phyloP scores from a whole-genome alignment of 257 asterid species.

The Mentha longifolia region DNA sequence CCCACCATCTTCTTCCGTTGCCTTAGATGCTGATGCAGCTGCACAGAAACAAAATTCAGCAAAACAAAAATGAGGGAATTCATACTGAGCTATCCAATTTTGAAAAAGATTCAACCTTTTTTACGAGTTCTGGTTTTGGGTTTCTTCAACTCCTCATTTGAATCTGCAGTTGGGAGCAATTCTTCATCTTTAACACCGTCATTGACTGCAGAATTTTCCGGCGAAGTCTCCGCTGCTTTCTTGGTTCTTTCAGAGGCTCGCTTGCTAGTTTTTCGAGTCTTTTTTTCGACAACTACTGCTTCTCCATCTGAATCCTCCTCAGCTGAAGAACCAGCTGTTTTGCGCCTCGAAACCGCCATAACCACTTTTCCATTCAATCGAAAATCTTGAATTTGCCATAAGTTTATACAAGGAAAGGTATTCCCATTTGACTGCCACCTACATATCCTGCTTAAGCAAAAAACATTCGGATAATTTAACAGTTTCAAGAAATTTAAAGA shows the following conservation, averaged over 20 bases:
- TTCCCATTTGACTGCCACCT: constrained; percentile 62
- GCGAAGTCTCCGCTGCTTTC: constrained; percentile 42
- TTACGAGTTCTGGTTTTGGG: constrained; percentile 49
- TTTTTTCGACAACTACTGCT: constrained; percentile 49
- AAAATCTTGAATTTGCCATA: constrained; percentile 50
- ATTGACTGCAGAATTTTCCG: constrained; percentile 43
- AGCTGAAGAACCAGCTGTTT: constrained; percentile 42
- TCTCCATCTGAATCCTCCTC: constrained; percentile 56
- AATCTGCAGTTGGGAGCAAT: constrained; percentile 36
- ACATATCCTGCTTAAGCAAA: constrained; percentile 46
- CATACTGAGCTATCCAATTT: not conserved
- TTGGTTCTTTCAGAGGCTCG: constrained; percentile 59
- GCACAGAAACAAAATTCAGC: constrained; percentile 38
- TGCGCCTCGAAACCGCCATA: constrained; percentile 54
- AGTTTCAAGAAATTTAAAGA: not conserved
- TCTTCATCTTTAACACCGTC: constrained; percentile 50
- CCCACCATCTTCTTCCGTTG: constrained; percentile 51
- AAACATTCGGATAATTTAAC: constrained; percentile 5
- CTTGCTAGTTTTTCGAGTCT: constrained; percentile 49
- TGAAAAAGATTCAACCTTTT: constrained; percentile 57
- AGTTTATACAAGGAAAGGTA: constrained; percentile 42
- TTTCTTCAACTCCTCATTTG: constrained; percentile 49
- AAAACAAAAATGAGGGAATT: constrained; percentile 23
- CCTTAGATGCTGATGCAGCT: constrained; percentile 53
- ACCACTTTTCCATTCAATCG: constrained; percentile 53